phyloP scores from a whole-genome alignment of 2,329 filamentous ascomycete genomes.

The Lachnellula suecica region DNA sequence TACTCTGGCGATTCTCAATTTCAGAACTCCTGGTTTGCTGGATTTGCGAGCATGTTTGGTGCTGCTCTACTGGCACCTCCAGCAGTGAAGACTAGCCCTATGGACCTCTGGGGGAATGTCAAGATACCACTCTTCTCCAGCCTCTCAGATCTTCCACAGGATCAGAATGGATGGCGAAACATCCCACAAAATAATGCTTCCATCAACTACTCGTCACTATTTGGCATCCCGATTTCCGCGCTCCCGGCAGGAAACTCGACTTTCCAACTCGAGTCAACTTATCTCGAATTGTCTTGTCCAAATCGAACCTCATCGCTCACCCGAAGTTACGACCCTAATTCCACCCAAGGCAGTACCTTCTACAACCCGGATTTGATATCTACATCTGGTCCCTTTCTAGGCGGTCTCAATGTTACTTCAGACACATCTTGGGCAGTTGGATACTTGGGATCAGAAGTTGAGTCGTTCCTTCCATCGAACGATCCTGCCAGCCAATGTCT shows the following conservation, averaged over 20 bases:
- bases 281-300: slow-evolving; percentile 20
- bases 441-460: slow-evolving; percentile 19
- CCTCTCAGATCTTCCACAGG: slow-evolving; percentile 11
- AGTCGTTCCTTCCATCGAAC: slow-evolving; percentile 5
- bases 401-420: slow-evolving; percentile 13
- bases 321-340: neutral
- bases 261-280: slow-evolving; percentile 21
- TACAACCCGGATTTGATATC: slow-evolving; percentile 20
- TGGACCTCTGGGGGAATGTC: slow-evolving; percentile 22
- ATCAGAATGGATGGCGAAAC: slow-evolving; percentile 18
- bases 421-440: slow-evolving; percentile 20
- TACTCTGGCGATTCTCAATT: slow-evolving; percentile 13
- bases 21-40: slow-evolving; percentile 17
- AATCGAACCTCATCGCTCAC: slow-evolving; percentile 14
- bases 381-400: slow-evolving; percentile 19
- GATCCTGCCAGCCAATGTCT: slow-evolving; percentile 14
- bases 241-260: slow-evolving; percentile 16
- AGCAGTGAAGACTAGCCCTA: slow-evolving; percentile 12
- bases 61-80: slow-evolving; percentile 18
- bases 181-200: slow-evolving; percentile 8
- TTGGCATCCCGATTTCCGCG: slow-evolving; percentile 18
- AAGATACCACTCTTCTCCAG: slow-evolving; percentile 22
- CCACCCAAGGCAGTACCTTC: slow-evolving; percentile 5
- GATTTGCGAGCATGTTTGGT: slow-evolving; percentile 18
- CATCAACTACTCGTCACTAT: slow-evolving; percentile 18